Evolutionary conservation across 192 early-diverging fungal genomes (phyloP).

Genomic region (Coemansia biformis): DNA sequence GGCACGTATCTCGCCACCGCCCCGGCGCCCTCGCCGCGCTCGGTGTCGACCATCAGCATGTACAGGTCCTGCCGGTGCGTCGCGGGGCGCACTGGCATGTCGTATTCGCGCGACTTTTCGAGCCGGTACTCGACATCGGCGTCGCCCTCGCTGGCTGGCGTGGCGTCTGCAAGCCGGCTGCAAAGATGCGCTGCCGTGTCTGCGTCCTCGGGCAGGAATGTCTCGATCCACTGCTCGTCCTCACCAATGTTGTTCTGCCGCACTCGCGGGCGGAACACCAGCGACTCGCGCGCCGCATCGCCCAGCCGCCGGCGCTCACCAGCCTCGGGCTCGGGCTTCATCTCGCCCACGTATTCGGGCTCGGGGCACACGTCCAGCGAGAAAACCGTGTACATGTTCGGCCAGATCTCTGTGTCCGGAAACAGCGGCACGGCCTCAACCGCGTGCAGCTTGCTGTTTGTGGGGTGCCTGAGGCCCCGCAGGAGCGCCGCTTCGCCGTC

Average conservation of each 20-base stretch:
- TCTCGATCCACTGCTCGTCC: conserved; percentile 42
- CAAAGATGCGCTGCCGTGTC: conserved; percentile 15
- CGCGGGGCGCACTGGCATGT: conserved; percentile 18
- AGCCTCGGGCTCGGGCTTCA: neutral
- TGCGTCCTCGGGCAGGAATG: conserved; percentile 30
- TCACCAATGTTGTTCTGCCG: conserved; percentile 35
- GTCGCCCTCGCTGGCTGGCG: conserved; percentile 3
- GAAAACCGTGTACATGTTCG: conserved; percentile 37
- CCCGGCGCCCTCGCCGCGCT: neutral
- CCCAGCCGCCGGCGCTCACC: conserved; percentile 14
- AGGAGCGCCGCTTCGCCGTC: conserved; percentile 29
- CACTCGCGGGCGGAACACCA: conserved; percentile 34
- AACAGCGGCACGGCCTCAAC: conserved; percentile 37
- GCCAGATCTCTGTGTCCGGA: conserved; percentile 35
- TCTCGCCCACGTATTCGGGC: conserved; percentile 17
- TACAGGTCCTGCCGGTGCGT: conserved; percentile 25
- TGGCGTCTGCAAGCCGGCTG: conserved; percentile 5
- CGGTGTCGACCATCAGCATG: conserved; percentile 22
- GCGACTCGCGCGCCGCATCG: conserved; percentile 27
- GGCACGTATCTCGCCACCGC: conserved; percentile 27
- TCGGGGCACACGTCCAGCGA: conserved; percentile 37
- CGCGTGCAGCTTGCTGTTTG: conserved; percentile 34
- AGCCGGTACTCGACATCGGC: conserved; percentile 31
- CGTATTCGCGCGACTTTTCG: conserved; percentile 35
- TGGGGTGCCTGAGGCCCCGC: conserved; percentile 36